Evolutionary conservation across 441 rosid genomes (phyloP), one percentile per base, ranked within the genome.

Genomic region (Corymbia calophylla): DNA sequence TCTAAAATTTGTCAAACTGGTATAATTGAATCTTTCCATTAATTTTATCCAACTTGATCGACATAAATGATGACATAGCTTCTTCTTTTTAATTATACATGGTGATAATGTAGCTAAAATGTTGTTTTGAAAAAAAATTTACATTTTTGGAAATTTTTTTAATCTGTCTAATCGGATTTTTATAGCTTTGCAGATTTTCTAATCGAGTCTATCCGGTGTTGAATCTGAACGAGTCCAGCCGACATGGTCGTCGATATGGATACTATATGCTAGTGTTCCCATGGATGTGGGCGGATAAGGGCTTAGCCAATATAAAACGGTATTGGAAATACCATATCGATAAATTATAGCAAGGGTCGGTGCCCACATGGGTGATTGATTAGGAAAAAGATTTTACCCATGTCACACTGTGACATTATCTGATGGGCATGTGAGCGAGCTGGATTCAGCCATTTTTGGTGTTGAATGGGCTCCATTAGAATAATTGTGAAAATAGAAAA

Each of bases 191-290:
- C 2, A 5, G 31, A 66, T 1, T 31, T n/a, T 31, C 12, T 31
- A 0, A 8, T 31, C 39, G 6, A 0, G 3, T 4, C 18, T 23
- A 66, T 7, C 29, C n/a, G n/a, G n/a, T n/a, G n/a, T n/a, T n/a
- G n/a, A n/a, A n/a, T 35, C 39, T 35, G 39, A 35, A 35, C 14
- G 5, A 0, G 12, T 58, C 64, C 14, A 5, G 12, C 11, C 5
- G 14, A 58, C 7, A 58, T 58, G 64, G 1, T 58, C n/a, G 0
- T 58, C 14, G 0, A 64, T 7, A n/a, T 1, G 21, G 11, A 64
- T 15, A 15, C 7, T 15, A n/a, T 14, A 64, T 15, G 10, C 19
- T 1, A 0, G 70, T 7, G 35, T 8, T 15, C 10, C 0, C 35
- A 64, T 6, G 10, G 5, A 64, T 14, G 35, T 2, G 35, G 39